These are phyloP conservation scores for Kappamyces sp. DNA, from an alignment of 192 early-diverging fungal species.

Conservation along the genomic window DNA sequence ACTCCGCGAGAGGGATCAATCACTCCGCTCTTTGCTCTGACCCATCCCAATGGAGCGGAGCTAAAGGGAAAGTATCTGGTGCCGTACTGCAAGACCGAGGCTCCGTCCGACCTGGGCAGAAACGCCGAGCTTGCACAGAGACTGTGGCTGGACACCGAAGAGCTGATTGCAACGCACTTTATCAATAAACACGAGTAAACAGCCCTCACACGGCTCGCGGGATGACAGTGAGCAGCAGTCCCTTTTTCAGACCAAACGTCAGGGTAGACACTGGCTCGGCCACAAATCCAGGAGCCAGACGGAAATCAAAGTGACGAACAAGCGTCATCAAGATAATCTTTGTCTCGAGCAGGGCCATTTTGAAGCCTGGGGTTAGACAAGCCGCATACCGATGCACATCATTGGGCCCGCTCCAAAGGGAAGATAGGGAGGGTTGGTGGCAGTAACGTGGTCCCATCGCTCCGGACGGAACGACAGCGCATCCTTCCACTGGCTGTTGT, in stretches of 20 bases:
- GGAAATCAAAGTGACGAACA: slow-evolving; percentile 11
- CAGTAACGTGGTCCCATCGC: slow-evolving; percentile 23
- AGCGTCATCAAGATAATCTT: slow-evolving; percentile 9
- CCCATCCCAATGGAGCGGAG: slow-evolving; percentile 34
- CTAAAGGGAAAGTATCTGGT: slow-evolving; percentile 37
- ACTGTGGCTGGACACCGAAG: slow-evolving; percentile 28
- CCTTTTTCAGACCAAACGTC: slow-evolving; percentile 22
- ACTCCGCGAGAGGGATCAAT: slow-evolving; percentile 29
- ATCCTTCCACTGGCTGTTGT: slow-evolving; percentile 22
- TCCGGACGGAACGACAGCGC: slow-evolving; percentile 28
- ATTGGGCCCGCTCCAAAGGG: slow-evolving; percentile 36
- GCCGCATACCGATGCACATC: slow-evolving; percentile 28
- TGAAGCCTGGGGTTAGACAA: slow-evolving; percentile 10
- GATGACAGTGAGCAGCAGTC: slow-evolving; percentile 18
- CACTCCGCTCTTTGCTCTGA: slow-evolving; percentile 38
- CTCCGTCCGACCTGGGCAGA: background rate
- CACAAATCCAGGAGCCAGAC: background rate
- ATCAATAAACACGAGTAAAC: too few relatives aligned
- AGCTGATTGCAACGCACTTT: background rate
- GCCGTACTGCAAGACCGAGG: slow-evolving; percentile 4
- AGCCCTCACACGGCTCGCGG: background rate
- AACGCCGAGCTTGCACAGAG: slow-evolving; percentile 19
- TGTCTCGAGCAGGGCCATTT: slow-evolving; percentile 39
- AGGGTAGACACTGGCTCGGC: slow-evolving; percentile 11
- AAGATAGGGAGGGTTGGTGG: slow-evolving; percentile 21